Base-by-base conservation (phyloP, 495 filamentous ascomycete species). In the Cudoniella acicularis region DNA sequence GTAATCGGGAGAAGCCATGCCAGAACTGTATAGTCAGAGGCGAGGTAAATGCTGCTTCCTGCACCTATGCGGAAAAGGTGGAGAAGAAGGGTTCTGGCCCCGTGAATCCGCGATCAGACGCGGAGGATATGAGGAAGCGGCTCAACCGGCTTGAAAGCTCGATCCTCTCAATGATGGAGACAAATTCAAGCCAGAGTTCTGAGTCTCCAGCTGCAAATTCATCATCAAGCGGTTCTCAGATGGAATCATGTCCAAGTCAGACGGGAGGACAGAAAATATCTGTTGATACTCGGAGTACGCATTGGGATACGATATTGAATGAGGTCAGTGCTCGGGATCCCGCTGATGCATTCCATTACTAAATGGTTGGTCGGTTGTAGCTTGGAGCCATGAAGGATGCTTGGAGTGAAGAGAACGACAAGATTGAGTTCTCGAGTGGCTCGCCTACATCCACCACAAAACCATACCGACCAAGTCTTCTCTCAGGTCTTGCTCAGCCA, bases 241-340 rank as follows among this genome's bases (percentile, higher is more conserved):
- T 27, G 52, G 51, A 22, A 6, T 48, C 10, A 63, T 9, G 43
- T 17, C 68, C 27, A 59, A 22, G 24, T 8, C 55, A 51, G 24
- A 49, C 56, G 17, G 61, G 55, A 10, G 53, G 70, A 69, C 52
- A 69, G 62, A 58, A 30, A 21, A 36, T 60, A 27, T 64, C 30
- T 49, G 65, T 41, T 65, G 71, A 61, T 61, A 64, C 59, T 25
- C 21, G 66, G 66, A 22, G 43, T 61, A 61, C 64, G 59, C 63
- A 58, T 55, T 82, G 79, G 68, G 75, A 82, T 71, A 74, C 79
- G 21, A 80, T 84, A 46, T 60, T 83, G 23, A 77, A 82, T 22
- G 66, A 72, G 36, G 69, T 72, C 42, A 71, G 70, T 59, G 47
- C 69, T 69, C 51, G 9, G 6, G 22, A 10, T 3, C 49, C 21